Evolutionary conservation across 2,329 filamentous ascomycete species (phyloP), one percentile per base, ranked within the genome.

Genomic region (Neofusicoccum sp.): DNA sequence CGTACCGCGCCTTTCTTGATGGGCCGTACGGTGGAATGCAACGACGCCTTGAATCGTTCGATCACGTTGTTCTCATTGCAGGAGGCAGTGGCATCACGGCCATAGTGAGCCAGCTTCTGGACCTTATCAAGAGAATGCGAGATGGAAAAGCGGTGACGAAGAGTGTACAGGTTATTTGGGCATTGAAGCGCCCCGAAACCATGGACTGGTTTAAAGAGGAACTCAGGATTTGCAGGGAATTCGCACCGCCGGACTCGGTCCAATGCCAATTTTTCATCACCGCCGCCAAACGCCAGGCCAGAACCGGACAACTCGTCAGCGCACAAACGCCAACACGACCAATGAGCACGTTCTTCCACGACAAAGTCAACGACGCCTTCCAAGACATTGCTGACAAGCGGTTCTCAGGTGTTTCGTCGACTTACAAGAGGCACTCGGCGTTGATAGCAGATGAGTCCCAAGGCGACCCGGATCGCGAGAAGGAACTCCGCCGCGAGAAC

Each of bases 141-240:
- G 93, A 96, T 70, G 90, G 91, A 53, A 96, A 96, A 75, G 93
- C 93, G 34, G 91, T 96, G 45, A 97, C 93, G 1, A 91, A 89
- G 72, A 90, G 89, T 65, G 89, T 98, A 4, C 89, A 95, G 14
- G 90, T 98, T 1, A 85, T 98, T n/a, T 98, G 93, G 93, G 87
- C 93, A 4, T 80, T 97, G 66, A 96, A 95, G 76, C 86, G 90
- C 60, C 86, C 95, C 12, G 93, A 97, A 74, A 91, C 91, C 1
- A 91, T 98, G 87, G 91, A 97, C 72, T 98, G 93, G 93, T 98
- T 97, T 81, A 90, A 91, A 65, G 93, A 97, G 76, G 93, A 97
- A 74, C 81, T 97, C 62, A 86, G 92, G 49, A 96, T 97, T 68
- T 96, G 93, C 76, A 86, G 91, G 68, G 91, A 97, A 74, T 89